phyloP scores from a whole-genome alignment of 805 yeast genomes.

The Tetrapisispora iriomotensis region DNA sequence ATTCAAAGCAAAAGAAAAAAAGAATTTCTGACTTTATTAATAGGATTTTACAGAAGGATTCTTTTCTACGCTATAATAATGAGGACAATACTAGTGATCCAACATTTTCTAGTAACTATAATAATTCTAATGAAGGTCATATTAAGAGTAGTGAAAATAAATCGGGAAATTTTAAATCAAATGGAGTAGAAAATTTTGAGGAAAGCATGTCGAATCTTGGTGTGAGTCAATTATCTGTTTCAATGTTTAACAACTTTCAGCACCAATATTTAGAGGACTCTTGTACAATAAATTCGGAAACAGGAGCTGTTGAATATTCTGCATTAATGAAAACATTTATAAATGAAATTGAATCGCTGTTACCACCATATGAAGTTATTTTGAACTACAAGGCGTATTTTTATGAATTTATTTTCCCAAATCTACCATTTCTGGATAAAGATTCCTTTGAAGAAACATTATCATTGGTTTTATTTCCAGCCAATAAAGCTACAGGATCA shows the following conservation, averaged over 20 bases:
- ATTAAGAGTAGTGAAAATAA: not conserved
- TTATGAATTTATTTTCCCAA: conserved; percentile 21
- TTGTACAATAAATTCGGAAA: conserved; percentile 12
- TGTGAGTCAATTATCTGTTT: not conserved
- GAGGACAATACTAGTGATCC: not conserved
- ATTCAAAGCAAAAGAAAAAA: conserved; percentile 14
- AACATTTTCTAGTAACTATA: not conserved
- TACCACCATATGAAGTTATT: conserved; percentile 22
- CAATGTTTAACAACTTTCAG: conserved; percentile 7
- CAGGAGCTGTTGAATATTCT: conserved; percentile 17
- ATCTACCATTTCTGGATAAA: conserved; percentile 22
- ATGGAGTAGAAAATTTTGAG: not conserved
- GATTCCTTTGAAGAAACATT: conserved; percentile 25
- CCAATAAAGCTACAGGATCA: not conserved
- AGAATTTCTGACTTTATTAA: conserved; percentile 22
- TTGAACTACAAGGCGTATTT: conserved; percentile 21
- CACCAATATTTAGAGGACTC: conserved; percentile 22
- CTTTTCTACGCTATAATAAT: not conserved
- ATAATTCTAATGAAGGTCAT: not conserved
- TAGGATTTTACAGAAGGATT: conserved; percentile 17
- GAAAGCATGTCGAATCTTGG: not conserved
- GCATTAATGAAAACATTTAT: conserved; percentile 17
- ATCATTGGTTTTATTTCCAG: conserved; percentile 10
- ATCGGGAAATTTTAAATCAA: not conserved
- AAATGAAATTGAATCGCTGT: conserved; percentile 13